phyloP scores from a whole-genome alignment of 2,329 filamentous ascomycete species.

The Hirsutella rhossiliensis region DNA sequence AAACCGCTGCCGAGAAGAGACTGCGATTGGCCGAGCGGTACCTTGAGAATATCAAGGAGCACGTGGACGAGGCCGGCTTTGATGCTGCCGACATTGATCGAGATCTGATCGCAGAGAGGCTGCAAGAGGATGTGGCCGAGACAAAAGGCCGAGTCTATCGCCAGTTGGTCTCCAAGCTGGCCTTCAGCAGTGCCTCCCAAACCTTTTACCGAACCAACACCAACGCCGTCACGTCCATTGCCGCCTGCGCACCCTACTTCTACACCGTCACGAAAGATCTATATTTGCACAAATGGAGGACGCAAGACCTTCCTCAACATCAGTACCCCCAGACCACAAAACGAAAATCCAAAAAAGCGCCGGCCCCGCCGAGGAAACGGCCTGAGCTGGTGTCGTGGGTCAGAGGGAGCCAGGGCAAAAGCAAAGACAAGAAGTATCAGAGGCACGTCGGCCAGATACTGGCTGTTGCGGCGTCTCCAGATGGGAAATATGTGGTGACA shows the following conservation, averaged over 20 bases:
- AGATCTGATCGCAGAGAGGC: slow-evolving; percentile 78
- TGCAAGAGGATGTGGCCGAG: slow-evolving; percentile 88
- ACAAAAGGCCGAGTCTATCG: slow-evolving; percentile 83
- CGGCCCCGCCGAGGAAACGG: slow-evolving; percentile 45
- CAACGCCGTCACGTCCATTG: slow-evolving; percentile 66
- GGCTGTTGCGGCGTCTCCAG: slow-evolving; percentile 73
- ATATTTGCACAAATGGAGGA: slow-evolving; percentile 77
- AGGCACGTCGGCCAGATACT: slow-evolving; percentile 75
- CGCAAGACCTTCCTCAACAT: slow-evolving; percentile 52
- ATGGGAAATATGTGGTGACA: slow-evolving; percentile 83
- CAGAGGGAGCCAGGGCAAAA: slow-evolving; percentile 48
- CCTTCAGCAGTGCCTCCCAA: slow-evolving; percentile 54
- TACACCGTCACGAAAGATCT: slow-evolving; percentile 87
- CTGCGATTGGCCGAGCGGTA: slow-evolving; percentile 84
- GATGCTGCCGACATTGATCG: slow-evolving; percentile 89
- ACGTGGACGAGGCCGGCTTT: slow-evolving; percentile 73
- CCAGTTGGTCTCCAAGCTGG: slow-evolving; percentile 60
- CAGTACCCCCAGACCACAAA: slow-evolving; percentile 48
- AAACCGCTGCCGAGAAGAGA: slow-evolving; percentile 82
- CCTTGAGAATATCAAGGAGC: slow-evolving; percentile 75
- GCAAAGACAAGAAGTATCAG: slow-evolving; percentile 52
- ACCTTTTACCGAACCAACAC: slow-evolving; percentile 71
- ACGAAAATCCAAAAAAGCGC: slow-evolving; percentile 45
- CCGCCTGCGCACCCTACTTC: slow-evolving; percentile 64
- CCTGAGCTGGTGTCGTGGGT: slow-evolving; percentile 52